Base-by-base conservation (phyloP, 2,329 filamentous ascomycete genomes). In the Diplodia sapinea region DNA sequence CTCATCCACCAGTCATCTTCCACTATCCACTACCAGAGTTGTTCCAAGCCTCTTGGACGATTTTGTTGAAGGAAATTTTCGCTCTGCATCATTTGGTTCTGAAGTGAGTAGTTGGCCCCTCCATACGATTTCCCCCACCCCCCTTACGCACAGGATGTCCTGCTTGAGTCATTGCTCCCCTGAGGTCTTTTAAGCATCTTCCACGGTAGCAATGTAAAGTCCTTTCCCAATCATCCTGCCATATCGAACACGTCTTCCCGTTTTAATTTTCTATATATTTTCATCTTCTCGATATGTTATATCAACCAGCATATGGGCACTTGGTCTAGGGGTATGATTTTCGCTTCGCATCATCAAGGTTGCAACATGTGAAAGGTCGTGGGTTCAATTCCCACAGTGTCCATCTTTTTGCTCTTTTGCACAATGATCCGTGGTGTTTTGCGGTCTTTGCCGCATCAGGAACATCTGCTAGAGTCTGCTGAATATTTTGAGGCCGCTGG, bases 381-480 rank as follows among this genome's bases (percentile, higher is more conserved):
- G 77, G 77, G 77, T 79, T 79, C 77, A 76, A 79, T 76, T 79
- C 77, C 77, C 77, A 73, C 72, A 71, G 69, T 68, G 73, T 79
- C 77, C 77, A 74, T 47, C 40, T 67, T 69, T 70, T 71, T 65
- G 26, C n/a, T 47, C 43, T 47, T 47, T 20, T 38, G 43, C 17
- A 5, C 1, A 1, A 4, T 9, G 36, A 12, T 38, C 11, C 11
- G 43, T 12, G 8, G 17, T 11, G 7, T 47, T 47, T 47, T 47
- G 43, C 43, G 8, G 43, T 20, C 43, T 47, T 17, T 47, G 43
- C 43, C 6, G 43, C 43, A 20, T 20, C 8, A n/a, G n/a, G 5
- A 20, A 20, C 7, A 47, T 47, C 9, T 17, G 13, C 40, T 43
- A 7, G 13, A 43, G 40, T 15, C 1, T 20, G n/a, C 8, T 20